Evolutionary conservation across 169 alveolate species (phyloP).

Genomic region (Theileria equi): DNA sequence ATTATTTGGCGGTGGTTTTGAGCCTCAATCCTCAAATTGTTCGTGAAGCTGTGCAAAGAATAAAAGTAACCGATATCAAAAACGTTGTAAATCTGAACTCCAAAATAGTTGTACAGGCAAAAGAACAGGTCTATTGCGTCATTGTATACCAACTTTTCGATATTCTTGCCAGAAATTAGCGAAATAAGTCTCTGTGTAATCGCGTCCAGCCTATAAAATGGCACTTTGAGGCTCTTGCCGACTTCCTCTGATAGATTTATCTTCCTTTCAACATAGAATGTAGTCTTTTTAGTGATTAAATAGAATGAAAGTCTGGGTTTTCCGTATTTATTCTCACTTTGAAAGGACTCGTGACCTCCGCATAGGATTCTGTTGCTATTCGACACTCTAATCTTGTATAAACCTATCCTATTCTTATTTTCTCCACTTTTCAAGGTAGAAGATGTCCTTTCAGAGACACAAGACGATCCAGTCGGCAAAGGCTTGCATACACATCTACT

Average conservation of each 20-base stretch:
- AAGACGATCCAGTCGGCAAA: no score
- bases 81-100: slow-evolving; percentile 10
- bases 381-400: no score
- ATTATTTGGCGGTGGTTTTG: not conserved
- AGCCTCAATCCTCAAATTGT: not conserved
- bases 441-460: no score
- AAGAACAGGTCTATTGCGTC: slow-evolving; percentile 28
- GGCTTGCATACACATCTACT: no score
- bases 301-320: slow-evolving; percentile 14
- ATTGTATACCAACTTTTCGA: slow-evolving; percentile 40
- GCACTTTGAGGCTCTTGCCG: not conserved
- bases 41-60: not conserved
- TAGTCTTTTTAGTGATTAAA: not conserved
- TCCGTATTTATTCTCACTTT: no score
- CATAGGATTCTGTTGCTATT: no score
- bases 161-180: slow-evolving; percentile 10
- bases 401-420: no score
- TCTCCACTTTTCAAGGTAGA: no score
- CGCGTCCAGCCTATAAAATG: slow-evolving; percentile 17
- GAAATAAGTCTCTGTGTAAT: not conserved
- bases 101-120: not conserved
- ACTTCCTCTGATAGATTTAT: not conserved
- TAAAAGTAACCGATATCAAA: slow-evolving; percentile 34
- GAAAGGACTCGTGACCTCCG: no score
- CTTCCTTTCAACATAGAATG: not conserved